Base-by-base conservation (phyloP, 108 stramenopile genomes). In the Cyclotella choctawhatcheeana region DNA sequence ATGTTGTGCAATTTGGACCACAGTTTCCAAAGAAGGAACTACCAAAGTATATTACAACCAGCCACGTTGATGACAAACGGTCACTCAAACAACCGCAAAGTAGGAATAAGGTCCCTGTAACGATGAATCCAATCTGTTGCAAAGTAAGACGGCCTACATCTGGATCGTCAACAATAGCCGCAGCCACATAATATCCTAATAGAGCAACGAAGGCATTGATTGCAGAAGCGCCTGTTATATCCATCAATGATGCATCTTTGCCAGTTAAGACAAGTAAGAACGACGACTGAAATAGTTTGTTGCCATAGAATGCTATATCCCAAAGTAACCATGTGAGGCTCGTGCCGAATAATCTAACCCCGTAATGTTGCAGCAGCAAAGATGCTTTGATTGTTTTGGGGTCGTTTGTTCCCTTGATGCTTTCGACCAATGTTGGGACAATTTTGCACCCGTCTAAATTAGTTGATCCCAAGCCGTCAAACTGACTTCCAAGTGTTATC, bases 261-360 rank as follows among this genome's bases (percentile, higher is more conserved):
- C 88, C 91, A 14, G 81, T 72, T 34, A 92, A 29, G 5, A 85
- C 87, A 55, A 88, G 26, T 14, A 92, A 54, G 58, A 92, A 87
- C 2, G 76, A 64, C 0, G 76, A 71, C 63, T 92, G 91, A 60
- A 92, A 92, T 0, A 92, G 70, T 53, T 92, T 92, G 64, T 92
- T 92, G 7, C 91, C 91, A 65, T 92, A 92, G 75, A 88, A 92
- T 31, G 88, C 85, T 44, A 92, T 67, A 59, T 92, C 91, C 91
- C 91, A 92, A 1, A 89, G 52, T 7, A 89, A 34, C 91, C 91
- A 92, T 12, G 87, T 52, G 7, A 74, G 26, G 22, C 82, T 77
- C 1, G 87, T 82, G 10, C 91, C 91, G 59, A 92, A 81, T 31
- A 92, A 58, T 44, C 91, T 56, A 20, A 79, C 63, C 31, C 91